A percentile compares a stretch with the other conserved stretches of the same genome.
phyloP scores from a whole-genome alignment of 805 yeast genomes.

The Candida alai region DNA sequence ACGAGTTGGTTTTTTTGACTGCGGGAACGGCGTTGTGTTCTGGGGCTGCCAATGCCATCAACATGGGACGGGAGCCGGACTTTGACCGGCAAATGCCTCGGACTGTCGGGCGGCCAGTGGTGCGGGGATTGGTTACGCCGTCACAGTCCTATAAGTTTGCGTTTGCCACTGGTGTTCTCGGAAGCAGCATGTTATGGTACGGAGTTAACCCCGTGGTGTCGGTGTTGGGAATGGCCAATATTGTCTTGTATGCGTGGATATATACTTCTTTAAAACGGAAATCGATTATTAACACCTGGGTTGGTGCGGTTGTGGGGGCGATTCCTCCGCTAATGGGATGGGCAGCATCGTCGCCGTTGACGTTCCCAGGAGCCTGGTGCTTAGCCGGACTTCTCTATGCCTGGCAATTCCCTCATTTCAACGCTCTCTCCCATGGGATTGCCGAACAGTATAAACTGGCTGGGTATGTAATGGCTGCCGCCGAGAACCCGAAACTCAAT shows the following conservation, averaged over 20 bases:
- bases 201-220: constrained; percentile 92
- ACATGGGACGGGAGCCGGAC: constrained; percentile 94
- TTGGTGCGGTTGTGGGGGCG: constrained; percentile 98
- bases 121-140: constrained; percentile 72
- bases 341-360: constrained; percentile 77
- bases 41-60: constrained; percentile 94
- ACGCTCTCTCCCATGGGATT: constrained; percentile 83
- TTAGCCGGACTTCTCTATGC: constrained; percentile 86
- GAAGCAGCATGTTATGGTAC: constrained; percentile 59
- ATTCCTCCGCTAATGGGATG: constrained; percentile 99
- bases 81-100: constrained; percentile 85
- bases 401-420: constrained; percentile 99
- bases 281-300: constrained; percentile 92
- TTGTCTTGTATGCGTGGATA: constrained; percentile 80
- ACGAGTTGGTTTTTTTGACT: constrained; percentile 68
- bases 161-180: constrained; percentile 63
- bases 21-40: constrained; percentile 84
- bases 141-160: constrained; percentile 81
- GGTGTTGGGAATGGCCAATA: constrained; percentile 71
- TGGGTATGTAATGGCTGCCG: constrained; percentile 97
- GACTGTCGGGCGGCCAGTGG: constrained; percentile 87
- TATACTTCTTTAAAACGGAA: constrained; percentile 88
- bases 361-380: constrained; percentile 94
- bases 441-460: constrained; percentile 86
- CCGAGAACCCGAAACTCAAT: constrained; percentile 84